A percentile compares a stretch with the other conserved stretches of the same genome.
These are phyloP conservation scores for Calamus simplicifolius DNA, from an alignment of 176 grass and related monocot species.

Conservation along the genomic window DNA sequence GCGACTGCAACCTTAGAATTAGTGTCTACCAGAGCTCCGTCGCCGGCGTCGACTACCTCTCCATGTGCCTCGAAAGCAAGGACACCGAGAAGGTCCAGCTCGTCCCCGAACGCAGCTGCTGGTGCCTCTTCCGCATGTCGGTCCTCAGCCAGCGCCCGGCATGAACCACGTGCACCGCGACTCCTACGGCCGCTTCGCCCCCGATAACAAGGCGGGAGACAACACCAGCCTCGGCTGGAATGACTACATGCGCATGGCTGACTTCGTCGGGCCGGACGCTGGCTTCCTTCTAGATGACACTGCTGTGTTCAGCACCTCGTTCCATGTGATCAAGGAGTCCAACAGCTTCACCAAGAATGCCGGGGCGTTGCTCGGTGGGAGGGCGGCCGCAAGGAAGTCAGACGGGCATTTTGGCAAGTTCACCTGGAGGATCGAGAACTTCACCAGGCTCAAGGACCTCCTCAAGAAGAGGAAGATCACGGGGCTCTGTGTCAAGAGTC, in stretches of 20 bases:
- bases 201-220: constrained; percentile 31
- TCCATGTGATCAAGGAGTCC: constrained; percentile 91
- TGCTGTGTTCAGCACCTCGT: constrained; percentile 63
- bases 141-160: constrained; percentile 64
- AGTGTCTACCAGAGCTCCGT: constrained; percentile 81
- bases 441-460: constrained; percentile 88
- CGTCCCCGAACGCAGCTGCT: constrained; percentile 66
- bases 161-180: constrained; percentile 69
- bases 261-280: constrained; percentile 49
- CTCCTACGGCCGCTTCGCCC: constrained; percentile 78
- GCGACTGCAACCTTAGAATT: constrained; percentile 65
- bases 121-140: constrained; percentile 88
- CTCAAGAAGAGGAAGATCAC: constrained; percentile 90
- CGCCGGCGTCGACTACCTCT: constrained; percentile 63
- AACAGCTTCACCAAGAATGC: constrained; percentile 56
- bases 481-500: constrained; percentile 90
- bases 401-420: constrained; percentile 90
- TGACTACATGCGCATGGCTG: constrained; percentile 86
- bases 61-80: constrained; percentile 91
- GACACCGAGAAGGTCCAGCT: constrained; percentile 29
- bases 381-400: constrained; percentile 45
- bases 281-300: constrained; percentile 66
- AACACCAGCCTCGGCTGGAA: constrained; percentile 87
- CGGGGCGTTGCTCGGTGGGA: constrained; percentile 23
- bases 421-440: constrained; percentile 86